These are phyloP conservation scores for Rubus idaeus DNA, from an alignment of 306 rosid genomes.

Conservation along the genomic window DNA sequence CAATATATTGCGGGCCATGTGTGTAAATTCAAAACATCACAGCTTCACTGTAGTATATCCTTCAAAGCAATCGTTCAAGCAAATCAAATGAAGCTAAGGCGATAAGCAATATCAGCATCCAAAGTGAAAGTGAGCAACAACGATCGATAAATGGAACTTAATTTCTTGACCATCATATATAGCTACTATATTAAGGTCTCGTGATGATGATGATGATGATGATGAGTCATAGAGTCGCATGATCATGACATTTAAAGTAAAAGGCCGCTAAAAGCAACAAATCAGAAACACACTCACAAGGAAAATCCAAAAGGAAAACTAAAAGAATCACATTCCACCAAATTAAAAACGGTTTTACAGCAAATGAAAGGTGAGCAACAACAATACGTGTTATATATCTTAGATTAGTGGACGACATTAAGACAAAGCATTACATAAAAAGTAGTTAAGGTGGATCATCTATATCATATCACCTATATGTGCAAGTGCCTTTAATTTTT, in stretches of 20 bases:
- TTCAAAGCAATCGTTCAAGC: too few relatives aligned
- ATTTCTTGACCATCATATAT: slow-evolving; percentile 34
- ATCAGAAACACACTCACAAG: background rate
- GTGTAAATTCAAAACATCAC: background rate
- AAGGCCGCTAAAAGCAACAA: background rate
- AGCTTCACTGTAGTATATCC: too few relatives aligned
- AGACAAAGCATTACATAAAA: slow-evolving; percentile 39
- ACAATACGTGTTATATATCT: background rate
- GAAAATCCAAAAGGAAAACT: background rate
- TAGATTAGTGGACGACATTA: slow-evolving; percentile 73
- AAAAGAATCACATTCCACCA: background rate
- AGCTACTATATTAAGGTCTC: slow-evolving; percentile 13
- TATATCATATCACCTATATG: slow-evolving; percentile 6
- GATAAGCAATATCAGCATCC: slow-evolving; percentile 11
- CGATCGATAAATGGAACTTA: slow-evolving; percentile 39
- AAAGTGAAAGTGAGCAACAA: slow-evolving; percentile 31
- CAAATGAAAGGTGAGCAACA: slow-evolving; percentile 49
- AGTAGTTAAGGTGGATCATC: background rate
- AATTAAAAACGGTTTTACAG: slow-evolving; percentile 25
- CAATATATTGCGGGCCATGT: too few relatives aligned
- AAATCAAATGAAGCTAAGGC: background rate
- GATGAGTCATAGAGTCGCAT: too few relatives aligned
- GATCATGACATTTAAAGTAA: background rate
- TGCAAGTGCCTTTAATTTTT: slow-evolving; percentile 14
- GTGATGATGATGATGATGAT: slow-evolving; percentile 9